phyloP scores from a whole-genome alignment of 202 grass and related monocot genomes.

The Hordeum pubiflorum region DNA sequence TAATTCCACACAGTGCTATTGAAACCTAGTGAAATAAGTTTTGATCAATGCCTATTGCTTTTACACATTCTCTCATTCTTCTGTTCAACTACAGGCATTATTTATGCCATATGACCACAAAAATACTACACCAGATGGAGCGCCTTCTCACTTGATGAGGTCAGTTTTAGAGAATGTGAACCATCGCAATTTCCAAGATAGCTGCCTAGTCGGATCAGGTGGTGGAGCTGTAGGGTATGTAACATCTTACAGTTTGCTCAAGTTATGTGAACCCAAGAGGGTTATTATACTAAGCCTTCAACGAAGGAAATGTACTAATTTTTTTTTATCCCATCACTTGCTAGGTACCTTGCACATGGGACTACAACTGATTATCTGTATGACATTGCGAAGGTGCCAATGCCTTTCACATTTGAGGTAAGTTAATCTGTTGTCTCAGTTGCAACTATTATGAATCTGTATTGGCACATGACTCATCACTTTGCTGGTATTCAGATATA shows the following conservation, averaged over 20 bases:
- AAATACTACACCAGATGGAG: conserved; percentile 74
- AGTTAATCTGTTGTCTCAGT: conserved; percentile 14
- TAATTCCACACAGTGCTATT: not conserved
- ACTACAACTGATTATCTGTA: conserved; percentile 94
- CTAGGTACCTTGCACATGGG: conserved; percentile 93
- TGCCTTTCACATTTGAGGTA: conserved; percentile 97
- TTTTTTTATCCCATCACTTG: conserved; percentile 6
- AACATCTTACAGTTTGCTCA: not conserved
- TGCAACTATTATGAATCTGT: not conserved
- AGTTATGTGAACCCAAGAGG: not conserved
- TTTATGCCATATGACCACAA: conserved; percentile 99
- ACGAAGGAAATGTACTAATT: not conserved
- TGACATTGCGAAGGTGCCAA: conserved; percentile 80
- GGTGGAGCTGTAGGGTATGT: conserved; percentile 93
- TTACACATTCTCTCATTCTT: conserved; percentile 8
- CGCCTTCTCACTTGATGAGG: conserved; percentile 58
- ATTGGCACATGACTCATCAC: not conserved
- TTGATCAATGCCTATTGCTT: not conserved
- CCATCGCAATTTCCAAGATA: conserved; percentile 70
- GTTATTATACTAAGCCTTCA: not conserved
- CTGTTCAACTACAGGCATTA: conserved; percentile 55
- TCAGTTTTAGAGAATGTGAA: conserved; percentile 82
- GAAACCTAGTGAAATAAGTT: not conserved
- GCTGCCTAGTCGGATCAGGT: conserved; percentile 88
- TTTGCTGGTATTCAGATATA: conserved; percentile 56